A percentile compares a stretch with the other conserved stretches of the same genome.
phyloP scores from a whole-genome alignment of 2,329 filamentous ascomycete species.

The Aspergillus pseudotamarii region DNA sequence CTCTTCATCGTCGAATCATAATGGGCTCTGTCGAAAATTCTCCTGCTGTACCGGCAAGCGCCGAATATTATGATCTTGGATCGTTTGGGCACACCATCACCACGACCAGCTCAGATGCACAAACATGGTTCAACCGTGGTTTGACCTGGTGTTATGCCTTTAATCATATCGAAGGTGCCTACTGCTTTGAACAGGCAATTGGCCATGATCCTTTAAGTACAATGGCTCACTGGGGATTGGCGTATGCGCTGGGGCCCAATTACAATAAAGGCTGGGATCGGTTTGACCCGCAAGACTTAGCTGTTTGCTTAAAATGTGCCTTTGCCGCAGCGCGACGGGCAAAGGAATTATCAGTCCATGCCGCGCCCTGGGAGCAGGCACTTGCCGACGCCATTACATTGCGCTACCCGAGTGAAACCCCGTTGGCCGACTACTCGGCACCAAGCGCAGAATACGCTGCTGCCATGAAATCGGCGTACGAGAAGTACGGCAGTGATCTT shows the following conservation, averaged over 20 bases:
- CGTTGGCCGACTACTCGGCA: constrained; percentile 50
- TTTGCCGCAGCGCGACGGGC: constrained; percentile 50
- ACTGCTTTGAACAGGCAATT: constrained; percentile 50
- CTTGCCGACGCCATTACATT: constrained; percentile 63
- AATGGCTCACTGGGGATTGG: constrained; percentile 54
- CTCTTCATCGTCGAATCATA: too few relatives aligned
- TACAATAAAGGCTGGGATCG: constrained; percentile 58
- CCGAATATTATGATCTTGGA: constrained; percentile 59
- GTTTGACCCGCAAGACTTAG: constrained; percentile 49
- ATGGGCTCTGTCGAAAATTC: not conserved
- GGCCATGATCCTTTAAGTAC: constrained; percentile 45
- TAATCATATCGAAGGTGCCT: constrained; percentile 71
- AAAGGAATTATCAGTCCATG: constrained; percentile 36
- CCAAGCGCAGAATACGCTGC: constrained; percentile 63
- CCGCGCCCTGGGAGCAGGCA: constrained; percentile 58
- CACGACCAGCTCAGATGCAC: constrained; percentile 55
- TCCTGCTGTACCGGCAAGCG: constrained; percentile 18
- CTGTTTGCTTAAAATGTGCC: constrained; percentile 48
- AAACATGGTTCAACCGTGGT: constrained; percentile 72
- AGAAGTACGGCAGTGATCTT: constrained; percentile 55
- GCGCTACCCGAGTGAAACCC: constrained; percentile 59
- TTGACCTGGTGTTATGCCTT: constrained; percentile 76
- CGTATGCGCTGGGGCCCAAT: constrained; percentile 54
- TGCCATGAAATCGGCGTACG: constrained; percentile 61
- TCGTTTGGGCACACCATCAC: constrained; percentile 58